Conservation (phyloP, 2,329 filamentous ascomycete species). For the Dichotomopilus funicola region DNA sequence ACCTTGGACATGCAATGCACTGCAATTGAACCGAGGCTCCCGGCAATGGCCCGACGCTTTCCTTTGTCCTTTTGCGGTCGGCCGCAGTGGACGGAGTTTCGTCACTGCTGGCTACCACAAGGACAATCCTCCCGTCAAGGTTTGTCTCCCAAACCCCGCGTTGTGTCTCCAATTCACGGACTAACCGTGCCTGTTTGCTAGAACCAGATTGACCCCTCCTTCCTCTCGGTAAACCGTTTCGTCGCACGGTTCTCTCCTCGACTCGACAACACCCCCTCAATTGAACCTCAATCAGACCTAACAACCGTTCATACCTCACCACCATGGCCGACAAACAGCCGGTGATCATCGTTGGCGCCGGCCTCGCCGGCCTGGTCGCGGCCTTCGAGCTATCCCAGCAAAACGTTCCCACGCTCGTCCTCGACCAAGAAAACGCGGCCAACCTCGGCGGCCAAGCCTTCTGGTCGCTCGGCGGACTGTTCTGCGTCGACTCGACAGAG, state of each 20-base stretch:
- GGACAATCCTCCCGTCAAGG: too few relatives aligned
- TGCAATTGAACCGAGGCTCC: background rate
- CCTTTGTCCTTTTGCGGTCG: too few relatives aligned
- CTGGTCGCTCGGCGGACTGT: slow-evolving; percentile 57
- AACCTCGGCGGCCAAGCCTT: slow-evolving; percentile 57
- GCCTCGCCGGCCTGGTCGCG: slow-evolving; percentile 53
- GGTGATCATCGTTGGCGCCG: slow-evolving; percentile 51
- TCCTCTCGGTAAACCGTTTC: too few relatives aligned
- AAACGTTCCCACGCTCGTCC: slow-evolving; percentile 42
- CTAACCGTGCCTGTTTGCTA: too few relatives aligned
- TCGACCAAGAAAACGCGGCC: slow-evolving; percentile 53
- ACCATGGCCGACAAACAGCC: slow-evolving; percentile 24
- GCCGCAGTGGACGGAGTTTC: too few relatives aligned
- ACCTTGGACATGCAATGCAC: background rate
- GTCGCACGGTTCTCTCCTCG: too few relatives aligned
- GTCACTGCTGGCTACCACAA: too few relatives aligned
- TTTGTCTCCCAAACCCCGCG: too few relatives aligned
- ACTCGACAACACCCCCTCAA: too few relatives aligned
- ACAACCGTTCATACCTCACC: background rate
- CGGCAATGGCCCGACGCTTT: background rate
- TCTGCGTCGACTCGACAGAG: slow-evolving; percentile 50
- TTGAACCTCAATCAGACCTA: background rate
- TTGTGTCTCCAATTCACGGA: too few relatives aligned
- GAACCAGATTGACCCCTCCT: too few relatives aligned
- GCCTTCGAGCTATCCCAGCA: slow-evolving; percentile 50